Evolutionary conservation across 257 asterid species (phyloP).

Genomic region (Lantana camara): DNA sequence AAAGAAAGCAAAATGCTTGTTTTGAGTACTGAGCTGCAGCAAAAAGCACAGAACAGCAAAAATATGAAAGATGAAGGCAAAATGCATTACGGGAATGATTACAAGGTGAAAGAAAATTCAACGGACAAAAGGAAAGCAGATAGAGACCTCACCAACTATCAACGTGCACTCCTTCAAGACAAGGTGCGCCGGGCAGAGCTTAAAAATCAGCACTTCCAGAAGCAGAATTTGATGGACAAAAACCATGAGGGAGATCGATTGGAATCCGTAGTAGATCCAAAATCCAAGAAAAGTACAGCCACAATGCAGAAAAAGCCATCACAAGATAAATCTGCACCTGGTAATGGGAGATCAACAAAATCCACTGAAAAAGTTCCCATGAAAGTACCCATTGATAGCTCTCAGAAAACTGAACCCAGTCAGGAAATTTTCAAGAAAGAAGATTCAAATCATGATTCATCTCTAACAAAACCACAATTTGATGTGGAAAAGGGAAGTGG

Average conservation of each 20-base stretch:
- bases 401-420: conserved; percentile 16
- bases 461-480: conserved; percentile 23
- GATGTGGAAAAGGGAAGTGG: conserved; percentile 23
- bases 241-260: conserved; percentile 39
- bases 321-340: conserved; percentile 34
- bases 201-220: conserved; percentile 41
- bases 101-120: conserved; percentile 28
- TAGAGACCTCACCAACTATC: conserved; percentile 31
- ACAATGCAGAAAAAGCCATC: conserved; percentile 43
- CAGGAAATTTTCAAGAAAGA: conserved; percentile 32
- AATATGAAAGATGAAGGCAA: conserved; percentile 32
- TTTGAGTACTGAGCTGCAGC: conserved; percentile 31
- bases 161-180: conserved; percentile 32
- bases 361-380: conserved; percentile 32
- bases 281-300: conserved; percentile 35
- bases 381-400: conserved; percentile 27
- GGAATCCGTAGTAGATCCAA: conserved; percentile 43
- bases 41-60: conserved; percentile 33
- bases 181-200: conserved; percentile 36
- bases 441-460: conserved; percentile 27
- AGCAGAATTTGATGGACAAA: conserved; percentile 42
- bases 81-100: conserved; percentile 33
- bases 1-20: conserved; percentile 25
- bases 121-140: conserved; percentile 36
- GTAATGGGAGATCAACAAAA: conserved; percentile 35